Base-by-base conservation (phyloP, 352 stramenopile species). In the Pythium apleroticum region DNA sequence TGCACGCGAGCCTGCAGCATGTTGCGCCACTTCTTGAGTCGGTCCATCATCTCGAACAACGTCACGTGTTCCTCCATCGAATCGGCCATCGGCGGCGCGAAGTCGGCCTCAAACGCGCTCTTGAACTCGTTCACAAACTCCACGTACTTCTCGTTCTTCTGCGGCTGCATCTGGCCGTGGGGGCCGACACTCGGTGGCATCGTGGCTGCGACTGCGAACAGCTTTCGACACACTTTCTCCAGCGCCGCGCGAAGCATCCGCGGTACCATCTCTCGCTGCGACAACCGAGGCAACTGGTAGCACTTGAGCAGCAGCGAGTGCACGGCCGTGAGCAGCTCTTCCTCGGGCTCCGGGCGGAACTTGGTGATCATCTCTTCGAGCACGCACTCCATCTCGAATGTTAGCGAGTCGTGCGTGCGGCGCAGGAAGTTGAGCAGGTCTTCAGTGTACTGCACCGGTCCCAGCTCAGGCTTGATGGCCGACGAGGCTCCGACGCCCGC, bases 301-400 rank as follows among this genome's bases (percentile, higher is more conserved):
- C 86, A 98, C 80, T 92, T 98, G 59, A 98, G 80, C n/a, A 99
- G 72, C 46, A 99, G 78, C 53, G 95, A 95, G 58, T 97, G 89
- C 25, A 99, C 94, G 3, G 96, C 97, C 6, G 90, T 97, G 17
- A 99, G 79, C 59, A 99, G 82, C 72, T 99, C 97, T 72, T 99
- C 96, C 73, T 99, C 96, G 6, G 97, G 97, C 56, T 97, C 97
- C 17, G 95, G 96, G 1, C 97, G 90, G 68, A 99, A 99, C 43
- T 96, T 94, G 6, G 98, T 96, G 71, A 99, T 99, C 68, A 99
- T 89, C 69, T 99, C 97, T 78, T 99, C 97, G 31, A 99, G 76
- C 74, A 99, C 98, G 31, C 90, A 95, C 80, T 99, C 97, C 80
- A 99, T 97, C 70, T 98, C 93, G 69, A 96, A 96, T 50, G 84